Base-by-base conservation (phyloP, 2,329 filamentous ascomycete genomes). In the Chaetomiaceae sp. region DNA sequence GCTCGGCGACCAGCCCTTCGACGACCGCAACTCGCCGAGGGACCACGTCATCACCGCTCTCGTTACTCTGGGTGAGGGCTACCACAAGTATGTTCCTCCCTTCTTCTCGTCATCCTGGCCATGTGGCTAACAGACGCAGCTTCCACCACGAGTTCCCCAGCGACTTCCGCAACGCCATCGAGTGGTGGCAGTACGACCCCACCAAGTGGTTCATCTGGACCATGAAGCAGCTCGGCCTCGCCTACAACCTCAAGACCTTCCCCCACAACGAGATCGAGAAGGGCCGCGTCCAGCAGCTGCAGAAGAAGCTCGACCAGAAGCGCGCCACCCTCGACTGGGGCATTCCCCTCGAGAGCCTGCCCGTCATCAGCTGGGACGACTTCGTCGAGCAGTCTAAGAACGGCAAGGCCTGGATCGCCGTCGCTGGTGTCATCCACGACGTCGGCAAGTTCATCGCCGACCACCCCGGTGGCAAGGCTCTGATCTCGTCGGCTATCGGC, bases 71-170 rank as follows among this genome's bases (percentile, higher is more conserved):
- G 89, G 89, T 45, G 89, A 72, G 74, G 89, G 89, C 27, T 95
- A 95, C 76, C 89, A 95, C 81, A 95, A 95, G 55, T 58, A 52
- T 27, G 52, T 36, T 7, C 39, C 27, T 15, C 7, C 19, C 3
- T 12, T 19, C 4, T 17, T 34, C 29, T 15, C 8, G 19, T 12
- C n/a, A 15, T 11, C n/a, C 4, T 17, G 4, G 7, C 8, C 1
- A 27, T 29, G 14, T 23, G 3, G 25, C 45, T 53, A 7, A 55
- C 53, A 12, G 2, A 7, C 19, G 19, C 25, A 58, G 55, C 80
- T 95, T 95, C 81, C 89, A 95, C 75, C 89, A 95, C 79, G 89
- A 95, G 72, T 95, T 95, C 75, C 90, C 90, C 51, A 92, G 88
- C 11, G 89, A 95, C 72, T 95, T 94, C 82, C 88, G 89, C 69